Evolutionary conservation across 2,329 filamentous ascomycete species (phyloP), one percentile per base, ranked within the genome.

Genomic region (Pseudopyrenochaeta lycopersici): DNA sequence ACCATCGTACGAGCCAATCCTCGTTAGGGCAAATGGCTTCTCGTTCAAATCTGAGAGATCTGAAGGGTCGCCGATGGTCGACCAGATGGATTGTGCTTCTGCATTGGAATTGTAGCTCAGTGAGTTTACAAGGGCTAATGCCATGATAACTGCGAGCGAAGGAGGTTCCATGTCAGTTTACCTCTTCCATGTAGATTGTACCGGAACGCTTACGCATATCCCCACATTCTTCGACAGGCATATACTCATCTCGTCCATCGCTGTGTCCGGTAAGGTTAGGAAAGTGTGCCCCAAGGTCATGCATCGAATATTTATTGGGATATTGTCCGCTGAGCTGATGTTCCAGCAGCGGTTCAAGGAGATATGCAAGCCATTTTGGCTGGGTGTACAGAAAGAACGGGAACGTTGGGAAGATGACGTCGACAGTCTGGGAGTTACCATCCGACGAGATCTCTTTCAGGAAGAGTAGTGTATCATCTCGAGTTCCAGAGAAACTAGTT

Each of bases 321-420:
- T 95, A 96, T 71, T 93, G 89, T 1, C 90, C 90, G 68, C 89
- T 92, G 20, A 90, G 77, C 80, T 90, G 90, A 72, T 95, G 90
- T 75, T 95, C 91, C 46, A 95, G 83, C 20, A 94, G 79, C 5
- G 91, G 91, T 72, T 94, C 90, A 4, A 95, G 79, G 2, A 94
- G 80, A 67, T 93, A 93, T 1, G 87, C 89, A 51, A 93, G 79
- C 90, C 90, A 94, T 53, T 85, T 82, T 2, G 91, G 91, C 63
- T 93, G 92, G 15, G 90, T 92, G 70, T 94, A 95, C 17, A 94
- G 74, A 79, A 94, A 94, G 81, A 94, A 95, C 0, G 91, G 90
- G 75, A 92, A 93, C 0, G 90, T 84, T 0, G 91, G 91, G 78
- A 92, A 95, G 64, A 96, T 94, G 51, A 96, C 90, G 77, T 94